Evolutionary conservation across 306 rosid species (phyloP).

Genomic region (Glycine latifolia): DNA sequence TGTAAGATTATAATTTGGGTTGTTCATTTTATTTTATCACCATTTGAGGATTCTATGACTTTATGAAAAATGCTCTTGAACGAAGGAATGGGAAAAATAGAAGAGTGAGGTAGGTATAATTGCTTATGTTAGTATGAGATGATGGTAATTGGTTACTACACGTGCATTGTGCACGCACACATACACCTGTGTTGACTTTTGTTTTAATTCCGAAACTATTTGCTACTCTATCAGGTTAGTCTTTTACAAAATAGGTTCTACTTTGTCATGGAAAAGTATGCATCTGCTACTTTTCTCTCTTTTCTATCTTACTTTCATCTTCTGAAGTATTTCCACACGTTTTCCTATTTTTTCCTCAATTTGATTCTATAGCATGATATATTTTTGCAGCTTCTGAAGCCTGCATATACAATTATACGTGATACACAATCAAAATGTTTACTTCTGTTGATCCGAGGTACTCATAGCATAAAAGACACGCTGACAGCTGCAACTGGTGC

Average conservation of each 20-base stretch:
- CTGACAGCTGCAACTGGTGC: conserved; percentile 97
- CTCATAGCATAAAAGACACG: conserved; percentile 98
- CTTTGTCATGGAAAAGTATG: conserved; percentile 3
- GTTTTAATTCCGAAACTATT: conserved; percentile 18
- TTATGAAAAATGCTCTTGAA: background rate
- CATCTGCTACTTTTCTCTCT: conserved; percentile 8
- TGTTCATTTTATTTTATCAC: background rate
- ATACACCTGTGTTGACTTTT: background rate
- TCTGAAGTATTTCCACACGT: conserved; percentile 18
- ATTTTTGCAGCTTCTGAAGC: conserved; percentile 87
- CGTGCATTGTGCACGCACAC: too few species aligned
- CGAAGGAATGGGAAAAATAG: background rate
- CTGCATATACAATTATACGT: conserved; percentile 85
- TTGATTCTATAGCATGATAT: conserved; percentile 43
- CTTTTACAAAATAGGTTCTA: too few species aligned
- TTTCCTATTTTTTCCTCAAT: conserved; percentile 33
- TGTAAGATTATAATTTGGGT: background rate
- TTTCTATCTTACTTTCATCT: conserved; percentile 7
- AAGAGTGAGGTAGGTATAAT: background rate
- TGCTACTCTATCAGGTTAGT: too few species aligned
- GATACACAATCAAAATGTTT: conserved; percentile 80
- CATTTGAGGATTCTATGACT: background rate
- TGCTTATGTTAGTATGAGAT: conserved; percentile 11
- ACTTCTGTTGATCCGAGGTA: conserved; percentile 94
- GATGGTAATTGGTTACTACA: background rate